Evolutionary conservation across 164 flowering plant genomes (phyloP).

Genomic region (Tinospora cordifolia): DNA sequence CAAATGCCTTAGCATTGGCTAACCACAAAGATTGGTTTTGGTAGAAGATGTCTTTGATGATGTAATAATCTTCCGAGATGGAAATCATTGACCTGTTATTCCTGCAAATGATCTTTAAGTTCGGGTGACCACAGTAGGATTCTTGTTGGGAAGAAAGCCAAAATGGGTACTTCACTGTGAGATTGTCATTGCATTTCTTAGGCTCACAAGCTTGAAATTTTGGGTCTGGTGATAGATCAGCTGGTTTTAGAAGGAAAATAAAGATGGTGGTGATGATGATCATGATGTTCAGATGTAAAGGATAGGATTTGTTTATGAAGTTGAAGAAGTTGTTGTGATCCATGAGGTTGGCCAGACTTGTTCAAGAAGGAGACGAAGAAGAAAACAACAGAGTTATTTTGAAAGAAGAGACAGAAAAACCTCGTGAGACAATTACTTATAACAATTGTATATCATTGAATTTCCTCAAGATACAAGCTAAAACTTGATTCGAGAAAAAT

Average conservation of each 20-base stretch:
- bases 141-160: conserved; percentile 34
- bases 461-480: too few relatives aligned
- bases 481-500: too few relatives aligned
- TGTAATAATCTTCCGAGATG: conserved; percentile 27
- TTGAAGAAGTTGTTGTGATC: conserved; percentile 12
- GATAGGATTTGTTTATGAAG: not conserved
- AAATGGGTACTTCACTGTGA: conserved; percentile 44
- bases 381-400: too few relatives aligned
- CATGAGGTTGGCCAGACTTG: conserved; percentile 9
- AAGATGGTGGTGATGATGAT: conserved; percentile 7
- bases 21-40: conserved; percentile 24
- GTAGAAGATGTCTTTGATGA: conserved; percentile 35
- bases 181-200: conserved; percentile 34
- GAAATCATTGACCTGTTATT: conserved; percentile 23
- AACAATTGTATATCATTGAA: too few relatives aligned
- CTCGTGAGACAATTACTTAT: too few relatives aligned
- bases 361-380: too few relatives aligned
- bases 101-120: conserved; percentile 32
- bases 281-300: not conserved
- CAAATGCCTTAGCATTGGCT: conserved; percentile 18
- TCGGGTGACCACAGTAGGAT: conserved; percentile 42
- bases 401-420: too few relatives aligned
- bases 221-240: conserved; percentile 18
- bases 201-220: conserved; percentile 37
- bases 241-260: conserved; percentile 1